A percentile compares a stretch with the other conserved stretches of the same genome.
Evolutionary conservation across 2,329 filamentous ascomycete species (phyloP).

Genomic region (Shiraia sp.): DNA sequence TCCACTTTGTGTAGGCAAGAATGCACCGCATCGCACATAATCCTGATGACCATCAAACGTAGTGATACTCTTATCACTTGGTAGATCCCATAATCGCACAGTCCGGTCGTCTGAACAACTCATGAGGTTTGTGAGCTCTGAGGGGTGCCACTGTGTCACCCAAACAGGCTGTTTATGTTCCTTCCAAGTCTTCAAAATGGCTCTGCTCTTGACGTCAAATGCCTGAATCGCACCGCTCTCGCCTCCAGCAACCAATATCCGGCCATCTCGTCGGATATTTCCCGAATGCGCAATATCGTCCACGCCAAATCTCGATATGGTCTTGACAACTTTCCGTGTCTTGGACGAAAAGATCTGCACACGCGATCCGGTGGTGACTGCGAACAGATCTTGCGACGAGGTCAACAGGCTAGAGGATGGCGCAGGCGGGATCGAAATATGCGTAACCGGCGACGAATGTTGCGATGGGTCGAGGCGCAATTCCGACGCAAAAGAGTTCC

Average conservation of each 20-base stretch:
- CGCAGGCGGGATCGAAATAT: constrained; percentile 74
- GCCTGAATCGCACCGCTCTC: constrained; percentile 92
- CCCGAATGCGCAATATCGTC: constrained; percentile 88
- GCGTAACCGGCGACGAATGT: constrained; percentile 84
- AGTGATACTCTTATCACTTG: constrained; percentile 73
- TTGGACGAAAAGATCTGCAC: constrained; percentile 93
- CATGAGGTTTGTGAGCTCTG: constrained; percentile 83
- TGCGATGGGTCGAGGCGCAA: constrained; percentile 82
- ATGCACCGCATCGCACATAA: constrained; percentile 86
- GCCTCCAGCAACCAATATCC: constrained; percentile 87
- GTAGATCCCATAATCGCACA: constrained; percentile 91
- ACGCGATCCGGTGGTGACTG: constrained; percentile 90
- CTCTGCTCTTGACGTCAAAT: constrained; percentile 86
- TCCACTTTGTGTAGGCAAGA: constrained; percentile 73
- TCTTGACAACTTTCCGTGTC: constrained; percentile 89
- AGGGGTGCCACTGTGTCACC: constrained; percentile 87
- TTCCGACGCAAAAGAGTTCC: constrained; percentile 92
- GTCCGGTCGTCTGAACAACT: constrained; percentile 91
- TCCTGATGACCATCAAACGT: constrained; percentile 87
- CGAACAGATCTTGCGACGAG: constrained; percentile 69
- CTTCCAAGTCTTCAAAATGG: constrained; percentile 93
- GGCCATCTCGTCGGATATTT: constrained; percentile 84
- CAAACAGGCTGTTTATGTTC: constrained; percentile 94
- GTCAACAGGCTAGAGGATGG: constrained; percentile 42
- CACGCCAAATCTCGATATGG: constrained; percentile 79